Conservation (phyloP, 1,139 yeast species). For the Hemisphaericaspora xylofermentans region DNA sequence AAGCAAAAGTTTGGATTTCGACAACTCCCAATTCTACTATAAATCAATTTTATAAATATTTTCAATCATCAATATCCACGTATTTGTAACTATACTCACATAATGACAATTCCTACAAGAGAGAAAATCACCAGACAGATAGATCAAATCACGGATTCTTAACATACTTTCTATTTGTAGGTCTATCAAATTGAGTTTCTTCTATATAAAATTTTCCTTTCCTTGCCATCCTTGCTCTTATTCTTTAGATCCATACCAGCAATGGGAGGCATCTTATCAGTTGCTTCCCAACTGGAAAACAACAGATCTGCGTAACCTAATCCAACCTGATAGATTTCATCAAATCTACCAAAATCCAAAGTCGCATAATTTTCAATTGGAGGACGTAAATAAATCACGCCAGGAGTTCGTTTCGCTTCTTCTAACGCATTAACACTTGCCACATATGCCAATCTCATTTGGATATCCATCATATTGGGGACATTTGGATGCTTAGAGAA, state of each 20-base stretch:
- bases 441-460: slow-evolving; percentile 88
- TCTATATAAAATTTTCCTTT: slow-evolving; percentile 38
- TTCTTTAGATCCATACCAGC: slow-evolving; percentile 48
- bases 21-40: too few relatives aligned
- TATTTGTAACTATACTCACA: too few relatives aligned
- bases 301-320: slow-evolving; percentile 65
- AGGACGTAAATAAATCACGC: slow-evolving; percentile 88
- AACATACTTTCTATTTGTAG: too few relatives aligned
- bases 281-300: slow-evolving; percentile 52
- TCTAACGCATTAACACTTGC: slow-evolving; percentile 93
- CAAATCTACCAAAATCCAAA: slow-evolving; percentile 87
- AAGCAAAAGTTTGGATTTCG: too few relatives aligned
- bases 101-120: too few relatives aligned
- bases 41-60: too few relatives aligned
- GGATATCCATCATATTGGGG: slow-evolving; percentile 94
- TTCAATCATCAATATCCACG: too few relatives aligned
- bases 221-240: slow-evolving; percentile 17
- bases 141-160: too few relatives aligned
- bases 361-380: slow-evolving; percentile 93
- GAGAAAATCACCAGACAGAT: too few relatives aligned
- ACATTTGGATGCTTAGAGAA: slow-evolving; percentile 84
- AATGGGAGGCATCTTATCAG: slow-evolving; percentile 59
- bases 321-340: slow-evolving; percentile 84
- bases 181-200: slow-evolving; percentile 60
- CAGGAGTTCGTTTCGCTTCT: slow-evolving; percentile 78